Evolutionary conservation across 305 asterid genomes (phyloP).

Genomic region (Andrographis paniculata): DNA sequence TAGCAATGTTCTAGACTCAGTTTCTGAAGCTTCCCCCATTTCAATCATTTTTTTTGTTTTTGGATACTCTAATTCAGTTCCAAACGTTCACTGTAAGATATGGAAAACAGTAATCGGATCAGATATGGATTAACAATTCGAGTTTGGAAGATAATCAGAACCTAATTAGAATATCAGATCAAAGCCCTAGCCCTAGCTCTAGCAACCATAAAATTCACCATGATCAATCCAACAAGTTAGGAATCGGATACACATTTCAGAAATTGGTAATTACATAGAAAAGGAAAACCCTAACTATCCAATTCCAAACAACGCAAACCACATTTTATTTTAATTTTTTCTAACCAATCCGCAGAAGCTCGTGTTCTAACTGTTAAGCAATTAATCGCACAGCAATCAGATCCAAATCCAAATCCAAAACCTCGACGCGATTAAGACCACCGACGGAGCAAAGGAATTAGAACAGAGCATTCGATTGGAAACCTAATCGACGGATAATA

Average conservation of each 20-base stretch:
- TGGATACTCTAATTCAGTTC: too few relatives aligned
- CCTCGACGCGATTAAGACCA: background rate
- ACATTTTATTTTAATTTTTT: too few relatives aligned
- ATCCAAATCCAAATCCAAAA: background rate
- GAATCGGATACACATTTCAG: background rate
- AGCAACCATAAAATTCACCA: background rate
- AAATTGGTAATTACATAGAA: too few relatives aligned
- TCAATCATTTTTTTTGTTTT: conserved; percentile 28
- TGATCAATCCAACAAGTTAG: background rate
- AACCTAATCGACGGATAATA: background rate
- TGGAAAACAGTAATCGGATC: background rate
- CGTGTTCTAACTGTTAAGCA: too few relatives aligned
- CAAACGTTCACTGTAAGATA: conserved; percentile 2
- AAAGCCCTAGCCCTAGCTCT: background rate
- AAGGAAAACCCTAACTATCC: background rate
- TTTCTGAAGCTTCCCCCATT: conserved; percentile 61
- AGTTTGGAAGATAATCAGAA: background rate
- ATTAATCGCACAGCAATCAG: too few relatives aligned
- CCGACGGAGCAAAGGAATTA: background rate
- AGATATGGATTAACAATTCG: background rate
- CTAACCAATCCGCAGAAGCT: too few relatives aligned
- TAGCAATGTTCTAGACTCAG: conserved; percentile 35
- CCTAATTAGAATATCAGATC: background rate
- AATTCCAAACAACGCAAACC: background rate
- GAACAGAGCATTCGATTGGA: too few relatives aligned